Evolutionary conservation across 1,139 yeast species (phyloP).

Genomic region (Taiozyma onychis): DNA sequence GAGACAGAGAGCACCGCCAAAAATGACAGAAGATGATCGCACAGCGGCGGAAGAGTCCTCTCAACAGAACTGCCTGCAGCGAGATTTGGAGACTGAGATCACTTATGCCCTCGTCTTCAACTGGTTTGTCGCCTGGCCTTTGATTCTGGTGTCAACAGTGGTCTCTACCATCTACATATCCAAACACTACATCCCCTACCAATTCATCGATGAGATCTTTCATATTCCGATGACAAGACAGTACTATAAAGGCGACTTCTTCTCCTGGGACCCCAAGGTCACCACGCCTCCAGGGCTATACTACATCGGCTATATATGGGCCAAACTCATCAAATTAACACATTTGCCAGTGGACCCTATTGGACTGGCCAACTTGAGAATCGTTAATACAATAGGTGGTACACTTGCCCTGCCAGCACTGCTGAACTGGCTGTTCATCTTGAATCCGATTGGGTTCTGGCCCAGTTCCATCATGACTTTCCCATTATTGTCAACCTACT

Average conservation of each 20-base stretch:
- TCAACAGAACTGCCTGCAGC: background rate
- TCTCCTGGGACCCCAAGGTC: conserved; percentile 79
- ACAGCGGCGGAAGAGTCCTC: background rate
- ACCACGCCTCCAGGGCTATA: conserved; percentile 98
- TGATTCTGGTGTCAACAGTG: conserved; percentile 5
- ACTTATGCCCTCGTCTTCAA: conserved; percentile 20
- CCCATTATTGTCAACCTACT: conserved; percentile 71
- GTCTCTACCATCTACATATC: conserved; percentile 15
- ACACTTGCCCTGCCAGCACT: conserved; percentile 44
- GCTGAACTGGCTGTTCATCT: conserved; percentile 30
- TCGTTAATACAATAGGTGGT: conserved; percentile 63
- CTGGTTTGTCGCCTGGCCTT: conserved; percentile 23
- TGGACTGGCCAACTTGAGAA: conserved; percentile 43
- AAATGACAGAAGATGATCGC: background rate
- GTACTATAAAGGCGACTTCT: conserved; percentile 48
- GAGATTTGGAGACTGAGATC: conserved; percentile 22
- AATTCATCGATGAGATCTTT: conserved; percentile 65
- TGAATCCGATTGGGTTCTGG: conserved; percentile 40
- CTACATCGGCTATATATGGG: conserved; percentile 49
- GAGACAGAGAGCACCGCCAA: background rate
- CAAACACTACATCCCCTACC: conserved; percentile 14
- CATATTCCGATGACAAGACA: conserved; percentile 75
- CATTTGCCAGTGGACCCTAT: conserved; percentile 28
- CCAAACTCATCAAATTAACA: conserved; percentile 25
- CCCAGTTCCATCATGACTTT: conserved; percentile 45